Evolutionary conservation across 768 basidiomycete species (phyloP).

Genomic region (Rhodosporidiobolus odoratus): DNA sequence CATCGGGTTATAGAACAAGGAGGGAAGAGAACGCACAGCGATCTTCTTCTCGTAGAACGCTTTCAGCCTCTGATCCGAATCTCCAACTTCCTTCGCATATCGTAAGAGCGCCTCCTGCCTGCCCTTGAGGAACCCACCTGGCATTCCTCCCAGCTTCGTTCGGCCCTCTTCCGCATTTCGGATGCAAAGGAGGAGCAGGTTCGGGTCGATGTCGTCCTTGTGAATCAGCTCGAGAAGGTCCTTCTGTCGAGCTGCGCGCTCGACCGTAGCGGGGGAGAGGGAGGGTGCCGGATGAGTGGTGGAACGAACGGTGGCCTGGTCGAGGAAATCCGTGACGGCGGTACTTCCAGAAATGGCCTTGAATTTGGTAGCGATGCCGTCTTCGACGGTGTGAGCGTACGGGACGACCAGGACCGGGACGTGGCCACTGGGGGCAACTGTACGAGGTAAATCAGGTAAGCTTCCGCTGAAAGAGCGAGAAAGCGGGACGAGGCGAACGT

Average conservation of each 20-base stretch:
- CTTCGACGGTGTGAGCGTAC: constrained; percentile 30
- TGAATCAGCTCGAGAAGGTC: constrained; percentile 31
- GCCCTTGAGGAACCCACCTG: constrained; percentile 28
- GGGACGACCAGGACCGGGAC: constrained; percentile 35
- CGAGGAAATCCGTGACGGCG: constrained; percentile 31
- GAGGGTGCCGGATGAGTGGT: constrained; percentile 14
- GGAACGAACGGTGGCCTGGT: constrained; percentile 14
- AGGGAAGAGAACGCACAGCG: neutral
- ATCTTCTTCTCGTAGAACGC: constrained; percentile 29
- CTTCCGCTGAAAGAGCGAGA: too few species aligned
- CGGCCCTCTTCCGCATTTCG: constrained; percentile 30
- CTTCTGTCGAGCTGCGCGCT: constrained; percentile 4
- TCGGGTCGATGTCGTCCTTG: constrained; percentile 22
- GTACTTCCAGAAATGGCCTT: constrained; percentile 1
- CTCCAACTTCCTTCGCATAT: constrained; percentile 20
- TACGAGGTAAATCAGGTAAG: neutral
- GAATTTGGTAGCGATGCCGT: constrained; percentile 32
- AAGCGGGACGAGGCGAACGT: neutral
- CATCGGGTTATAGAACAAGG: too few species aligned
- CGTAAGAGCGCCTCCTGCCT: constrained; percentile 33
- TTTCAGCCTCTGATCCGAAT: constrained; percentile 8
- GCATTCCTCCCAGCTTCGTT: constrained; percentile 7
- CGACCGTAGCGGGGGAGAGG: constrained; percentile 37
- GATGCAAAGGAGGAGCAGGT: constrained; percentile 27
- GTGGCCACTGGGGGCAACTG: constrained; percentile 23